Evolutionary conservation across 495 filamentous ascomycete species (phyloP).

Genomic region (Podospora sp.): DNA sequence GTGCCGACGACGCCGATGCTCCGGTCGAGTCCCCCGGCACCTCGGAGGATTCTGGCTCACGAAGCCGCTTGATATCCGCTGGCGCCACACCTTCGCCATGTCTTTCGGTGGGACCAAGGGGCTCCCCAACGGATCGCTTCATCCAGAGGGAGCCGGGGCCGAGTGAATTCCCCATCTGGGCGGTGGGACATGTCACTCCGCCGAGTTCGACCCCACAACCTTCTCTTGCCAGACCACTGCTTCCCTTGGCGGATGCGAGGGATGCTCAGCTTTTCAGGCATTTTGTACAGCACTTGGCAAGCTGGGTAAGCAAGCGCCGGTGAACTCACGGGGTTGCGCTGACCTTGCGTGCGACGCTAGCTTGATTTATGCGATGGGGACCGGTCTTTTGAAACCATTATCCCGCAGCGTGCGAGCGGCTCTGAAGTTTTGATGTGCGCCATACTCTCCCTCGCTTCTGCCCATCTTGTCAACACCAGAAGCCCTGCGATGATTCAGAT

Average conservation of each 20-base stretch:
- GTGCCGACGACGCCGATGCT: conserved; percentile 20
- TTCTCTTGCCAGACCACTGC: conserved; percentile 30
- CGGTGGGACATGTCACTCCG: neutral
- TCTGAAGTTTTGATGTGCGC: conserved; percentile 60
- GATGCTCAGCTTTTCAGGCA: conserved; percentile 51
- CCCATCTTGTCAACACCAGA: conserved; percentile 54
- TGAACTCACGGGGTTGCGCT: too few species aligned
- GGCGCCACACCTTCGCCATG: conserved; percentile 15
- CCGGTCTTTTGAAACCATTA: conserved; percentile 55
- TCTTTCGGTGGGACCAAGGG: neutral
- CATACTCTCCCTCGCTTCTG: conserved; percentile 59
- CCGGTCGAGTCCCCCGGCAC: conserved; percentile 18
- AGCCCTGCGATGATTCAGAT: conserved; percentile 40
- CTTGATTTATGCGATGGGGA: conserved; percentile 60
- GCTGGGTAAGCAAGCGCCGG: conserved; percentile 44
- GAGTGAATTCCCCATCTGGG: neutral
- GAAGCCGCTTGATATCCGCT: neutral
- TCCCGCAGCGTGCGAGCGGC: conserved; percentile 53
- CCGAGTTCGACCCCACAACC: conserved; percentile 9
- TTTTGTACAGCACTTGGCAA: conserved; percentile 52
- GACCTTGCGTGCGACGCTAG: conserved; percentile 31
- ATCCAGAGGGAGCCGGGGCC: conserved; percentile 4
- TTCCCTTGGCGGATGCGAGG: conserved; percentile 42
- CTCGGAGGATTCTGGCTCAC: conserved; percentile 8
- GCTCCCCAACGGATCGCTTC: conserved; percentile 27